A percentile compares a stretch with the other conserved stretches of the same genome.
phyloP scores from a whole-genome alignment of 768 basidiomycete genomes.

The Albatrellus ellisii region DNA sequence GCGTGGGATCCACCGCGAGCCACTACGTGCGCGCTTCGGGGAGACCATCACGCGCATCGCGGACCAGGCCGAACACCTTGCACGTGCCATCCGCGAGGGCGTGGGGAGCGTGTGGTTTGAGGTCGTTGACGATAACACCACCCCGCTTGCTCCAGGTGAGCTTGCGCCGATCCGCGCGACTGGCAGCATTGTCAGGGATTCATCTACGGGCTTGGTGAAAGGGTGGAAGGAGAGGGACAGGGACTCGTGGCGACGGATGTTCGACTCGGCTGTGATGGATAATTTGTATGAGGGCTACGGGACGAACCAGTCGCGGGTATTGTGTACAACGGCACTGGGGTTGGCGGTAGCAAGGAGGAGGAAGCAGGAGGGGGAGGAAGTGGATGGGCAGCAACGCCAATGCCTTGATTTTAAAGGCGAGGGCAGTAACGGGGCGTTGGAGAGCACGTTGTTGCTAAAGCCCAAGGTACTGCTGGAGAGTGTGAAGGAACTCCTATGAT shows the following conservation, averaged over 20 bases:
- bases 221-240: not conserved
- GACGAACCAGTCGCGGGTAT: constrained; percentile 8
- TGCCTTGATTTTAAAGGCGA: too few species aligned
- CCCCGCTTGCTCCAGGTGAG: not conserved
- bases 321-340: constrained; percentile 12
- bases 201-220: not conserved
- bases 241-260: constrained; percentile 1
- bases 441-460: constrained; percentile 13
- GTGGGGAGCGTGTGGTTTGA: constrained; percentile 23
- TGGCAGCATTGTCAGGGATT: not conserved
- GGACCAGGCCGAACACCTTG: constrained; percentile 18
- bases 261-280: constrained; percentile 9
- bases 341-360: constrained; percentile 10
- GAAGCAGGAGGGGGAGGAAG: constrained; percentile 5
- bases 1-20: constrained; percentile 18
- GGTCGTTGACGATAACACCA: constrained; percentile 8
- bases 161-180: not conserved
- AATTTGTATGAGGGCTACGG: constrained; percentile 13
- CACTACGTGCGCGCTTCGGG: constrained; percentile 20
- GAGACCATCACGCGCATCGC: constrained; percentile 16
- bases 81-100: constrained; percentile 19
- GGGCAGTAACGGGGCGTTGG: constrained; percentile 7
- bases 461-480: constrained; percentile 15
- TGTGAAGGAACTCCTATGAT: constrained; percentile 14
- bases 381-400: constrained; percentile 3